These are phyloP conservation scores for Talaromyces sp. DNA, from an alignment of 2,329 filamentous ascomycete species.

Conservation along the genomic window DNA sequence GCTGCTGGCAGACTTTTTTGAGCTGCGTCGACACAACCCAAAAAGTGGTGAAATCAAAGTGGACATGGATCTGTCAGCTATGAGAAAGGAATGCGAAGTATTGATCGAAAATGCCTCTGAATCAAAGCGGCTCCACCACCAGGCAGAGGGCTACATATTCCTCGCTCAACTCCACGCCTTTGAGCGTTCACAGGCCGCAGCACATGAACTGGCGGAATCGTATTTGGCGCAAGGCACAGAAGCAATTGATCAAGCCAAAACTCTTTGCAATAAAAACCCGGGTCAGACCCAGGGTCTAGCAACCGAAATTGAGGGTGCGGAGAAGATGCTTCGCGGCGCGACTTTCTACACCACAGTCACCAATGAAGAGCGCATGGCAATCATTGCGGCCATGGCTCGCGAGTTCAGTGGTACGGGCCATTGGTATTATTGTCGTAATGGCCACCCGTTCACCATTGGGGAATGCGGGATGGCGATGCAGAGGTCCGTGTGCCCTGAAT, in stretches of 20 bases:
- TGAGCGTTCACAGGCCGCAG: constrained; percentile 27
- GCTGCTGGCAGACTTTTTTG: constrained; percentile 46
- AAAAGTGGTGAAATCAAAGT: neutral
- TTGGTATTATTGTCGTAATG: constrained; percentile 39
- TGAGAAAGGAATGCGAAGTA: constrained; percentile 38
- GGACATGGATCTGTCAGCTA: constrained; percentile 32
- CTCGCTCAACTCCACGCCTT: constrained; percentile 49
- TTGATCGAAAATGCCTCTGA: constrained; percentile 41
- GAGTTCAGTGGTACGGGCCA: constrained; percentile 53
- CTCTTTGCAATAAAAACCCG: constrained; percentile 17
- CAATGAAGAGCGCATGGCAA: constrained; percentile 49
- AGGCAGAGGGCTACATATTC: constrained; percentile 52
- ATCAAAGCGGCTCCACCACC: constrained; percentile 40
- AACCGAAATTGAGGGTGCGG: constrained; percentile 47
- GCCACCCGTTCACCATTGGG: constrained; percentile 27
- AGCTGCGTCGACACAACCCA: constrained; percentile 19
- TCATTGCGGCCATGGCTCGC: constrained; percentile 51
- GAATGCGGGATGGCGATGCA: constrained; percentile 34
- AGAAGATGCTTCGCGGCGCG: constrained; percentile 45
- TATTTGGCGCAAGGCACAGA: neutral
- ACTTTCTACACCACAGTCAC: constrained; percentile 51
- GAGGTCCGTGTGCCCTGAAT: constrained; percentile 27
- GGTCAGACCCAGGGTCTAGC: constrained; percentile 35
- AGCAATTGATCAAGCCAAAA: neutral
- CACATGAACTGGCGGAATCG: neutral